Conservation (phyloP, 768 basidiomycete genomes). For the Lentinus brumalis region DNA sequence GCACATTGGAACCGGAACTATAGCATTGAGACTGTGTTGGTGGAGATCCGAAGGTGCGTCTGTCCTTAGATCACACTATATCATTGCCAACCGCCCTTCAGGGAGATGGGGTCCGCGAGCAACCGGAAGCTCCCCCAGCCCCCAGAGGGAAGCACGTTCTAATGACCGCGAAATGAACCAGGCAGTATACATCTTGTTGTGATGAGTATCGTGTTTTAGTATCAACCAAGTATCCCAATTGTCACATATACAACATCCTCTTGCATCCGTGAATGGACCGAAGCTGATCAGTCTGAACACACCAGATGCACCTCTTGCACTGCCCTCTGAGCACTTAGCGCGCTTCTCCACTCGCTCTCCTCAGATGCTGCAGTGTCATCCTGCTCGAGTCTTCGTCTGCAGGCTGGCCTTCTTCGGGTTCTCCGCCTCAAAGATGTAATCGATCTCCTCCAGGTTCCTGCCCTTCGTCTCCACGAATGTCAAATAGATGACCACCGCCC, state of each 20-base stretch:
- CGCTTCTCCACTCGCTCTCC: neutral
- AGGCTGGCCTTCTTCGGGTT: constrained; percentile 21
- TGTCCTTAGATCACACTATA: neutral
- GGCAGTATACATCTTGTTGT: constrained; percentile 14
- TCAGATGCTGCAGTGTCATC: too few species aligned
- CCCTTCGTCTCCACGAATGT: constrained; percentile 72
- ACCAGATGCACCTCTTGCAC: too few species aligned
- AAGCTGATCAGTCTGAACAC: too few species aligned
- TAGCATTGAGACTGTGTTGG: constrained; percentile 86
- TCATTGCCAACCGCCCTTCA: constrained; percentile 31
- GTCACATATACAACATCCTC: too few species aligned
- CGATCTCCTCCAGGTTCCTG: constrained; percentile 28
- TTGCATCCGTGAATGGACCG: too few species aligned
- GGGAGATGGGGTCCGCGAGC: constrained; percentile 91
- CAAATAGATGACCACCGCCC: constrained; percentile 55
- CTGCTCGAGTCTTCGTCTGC: neutral
- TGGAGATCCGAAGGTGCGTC: constrained; percentile 88
- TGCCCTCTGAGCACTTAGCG: too few species aligned
- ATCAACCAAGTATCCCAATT: constrained; percentile 11
- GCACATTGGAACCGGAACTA: constrained; percentile 71
- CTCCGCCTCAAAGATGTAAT: constrained; percentile 21
- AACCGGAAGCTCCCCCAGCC: constrained; percentile 97
- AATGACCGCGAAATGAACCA: constrained; percentile 6
- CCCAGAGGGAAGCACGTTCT: constrained; percentile 81
- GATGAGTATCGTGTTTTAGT: constrained; percentile 23